Evolutionary conservation across 2,329 filamentous ascomycete genomes (phyloP).

Genomic region (Apiospora hydei): DNA sequence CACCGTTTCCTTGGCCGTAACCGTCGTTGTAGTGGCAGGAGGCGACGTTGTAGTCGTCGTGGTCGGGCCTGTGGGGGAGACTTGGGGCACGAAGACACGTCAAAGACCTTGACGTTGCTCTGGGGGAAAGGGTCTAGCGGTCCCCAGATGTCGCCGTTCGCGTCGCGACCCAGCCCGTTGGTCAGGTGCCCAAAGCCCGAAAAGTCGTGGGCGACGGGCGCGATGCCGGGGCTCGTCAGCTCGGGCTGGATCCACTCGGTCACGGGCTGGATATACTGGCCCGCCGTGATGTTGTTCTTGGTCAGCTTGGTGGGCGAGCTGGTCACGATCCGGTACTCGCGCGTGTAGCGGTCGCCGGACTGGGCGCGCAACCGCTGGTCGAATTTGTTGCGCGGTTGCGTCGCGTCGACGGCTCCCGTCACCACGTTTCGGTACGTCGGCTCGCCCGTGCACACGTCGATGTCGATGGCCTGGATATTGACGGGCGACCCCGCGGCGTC

Average conservation of each 20-base stretch:
- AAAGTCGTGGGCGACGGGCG: conserved; percentile 44
- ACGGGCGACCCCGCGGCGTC: conserved; percentile 43
- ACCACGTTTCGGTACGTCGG: conserved; percentile 45
- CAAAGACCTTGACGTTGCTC: conserved; percentile 28
- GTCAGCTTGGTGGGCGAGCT: conserved; percentile 43
- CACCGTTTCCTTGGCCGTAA: conserved; percentile 26
- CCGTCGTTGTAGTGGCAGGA: background rate
- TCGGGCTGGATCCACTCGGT: conserved; percentile 54
- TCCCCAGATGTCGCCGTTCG: conserved; percentile 43
- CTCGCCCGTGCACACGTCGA: conserved; percentile 51
- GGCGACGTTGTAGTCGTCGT: background rate
- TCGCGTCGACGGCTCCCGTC: conserved; percentile 39
- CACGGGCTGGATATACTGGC: conserved; percentile 50
- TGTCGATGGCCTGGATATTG: conserved; percentile 48
- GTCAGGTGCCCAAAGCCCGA: conserved; percentile 41
- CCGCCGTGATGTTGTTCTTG: conserved; percentile 48
- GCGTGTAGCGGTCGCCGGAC: conserved; percentile 45
- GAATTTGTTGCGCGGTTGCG: conserved; percentile 48
- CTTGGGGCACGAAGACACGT: conserved; percentile 29
- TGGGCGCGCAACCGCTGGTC: conserved; percentile 42
- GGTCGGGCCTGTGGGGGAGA: conserved; percentile 7
- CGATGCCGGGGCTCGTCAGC: conserved; percentile 45
- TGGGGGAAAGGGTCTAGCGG: conserved; percentile 45
- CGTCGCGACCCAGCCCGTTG: conserved; percentile 41
- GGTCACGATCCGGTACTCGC: conserved; percentile 49